Conservation (phyloP, 805 yeast species). For the Zygotorulaspora chibaensis region DNA sequence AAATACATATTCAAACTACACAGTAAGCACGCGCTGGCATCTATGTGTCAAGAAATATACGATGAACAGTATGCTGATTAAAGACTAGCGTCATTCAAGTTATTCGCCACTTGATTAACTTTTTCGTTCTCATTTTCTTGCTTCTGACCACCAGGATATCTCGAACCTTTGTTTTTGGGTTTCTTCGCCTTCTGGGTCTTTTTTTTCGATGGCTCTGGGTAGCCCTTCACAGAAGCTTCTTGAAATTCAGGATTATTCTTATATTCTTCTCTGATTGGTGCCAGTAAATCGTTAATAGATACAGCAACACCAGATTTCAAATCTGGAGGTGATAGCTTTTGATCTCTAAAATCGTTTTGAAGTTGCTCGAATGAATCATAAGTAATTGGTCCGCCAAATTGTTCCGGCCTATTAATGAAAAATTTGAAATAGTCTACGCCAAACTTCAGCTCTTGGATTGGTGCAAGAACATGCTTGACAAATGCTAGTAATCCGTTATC, state of each 20-base stretch:
- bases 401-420: constrained; percentile 85
- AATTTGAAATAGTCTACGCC: constrained; percentile 60
- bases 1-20: neutral
- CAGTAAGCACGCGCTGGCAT: neutral
- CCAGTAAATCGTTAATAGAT: constrained; percentile 72
- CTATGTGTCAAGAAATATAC: neutral
- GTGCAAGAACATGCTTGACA: constrained; percentile 76
- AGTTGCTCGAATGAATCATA: constrained; percentile 64
- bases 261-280: constrained; percentile 75
- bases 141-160: constrained; percentile 66
- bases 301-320: constrained; percentile 89
- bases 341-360: constrained; percentile 65
- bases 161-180: constrained; percentile 84
- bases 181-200: constrained; percentile 65
- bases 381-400: constrained; percentile 90
- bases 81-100: constrained; percentile 24
- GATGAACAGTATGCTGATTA: neutral
- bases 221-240: constrained; percentile 72
- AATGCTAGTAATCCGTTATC: constrained; percentile 89
- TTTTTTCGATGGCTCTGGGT: constrained; percentile 66
- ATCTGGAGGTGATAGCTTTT: constrained; percentile 85
- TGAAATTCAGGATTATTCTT: constrained; percentile 62
- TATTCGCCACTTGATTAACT: constrained; percentile 24
- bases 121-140: constrained; percentile 30
- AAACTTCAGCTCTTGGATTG: constrained; percentile 72